A percentile compares a stretch with the other conserved stretches of the same genome.
Evolutionary conservation across 371 early-diverging fungal species (phyloP).

Genomic region (Encephalitozoon hellem): DNA sequence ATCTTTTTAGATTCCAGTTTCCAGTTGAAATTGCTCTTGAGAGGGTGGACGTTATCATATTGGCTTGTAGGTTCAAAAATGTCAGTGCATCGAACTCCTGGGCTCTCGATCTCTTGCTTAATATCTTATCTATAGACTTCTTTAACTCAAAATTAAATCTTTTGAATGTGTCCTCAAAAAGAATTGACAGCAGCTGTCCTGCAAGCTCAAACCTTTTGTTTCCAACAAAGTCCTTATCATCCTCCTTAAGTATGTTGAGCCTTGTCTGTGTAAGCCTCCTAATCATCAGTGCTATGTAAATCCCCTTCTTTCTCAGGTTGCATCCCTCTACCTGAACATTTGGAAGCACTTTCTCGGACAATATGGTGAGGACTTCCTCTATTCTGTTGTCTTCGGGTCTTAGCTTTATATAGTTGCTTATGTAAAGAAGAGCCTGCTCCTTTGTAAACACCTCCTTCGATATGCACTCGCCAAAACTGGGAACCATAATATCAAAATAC

Average conservation of each 20-base stretch:
- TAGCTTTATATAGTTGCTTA: slow-evolving; percentile 37
- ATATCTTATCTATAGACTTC: slow-evolving; percentile 71
- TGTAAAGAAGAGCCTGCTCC: slow-evolving; percentile 63
- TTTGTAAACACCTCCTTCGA: slow-evolving; percentile 69
- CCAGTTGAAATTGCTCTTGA: slow-evolving; percentile 92
- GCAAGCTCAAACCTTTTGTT: slow-evolving; percentile 96
- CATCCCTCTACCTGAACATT: slow-evolving; percentile 77
- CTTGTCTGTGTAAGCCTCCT: slow-evolving; percentile 76
- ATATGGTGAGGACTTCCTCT: slow-evolving; percentile 80
- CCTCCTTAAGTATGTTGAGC: slow-evolving; percentile 71
- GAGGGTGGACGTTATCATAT: slow-evolving; percentile 83
- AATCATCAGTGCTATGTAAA: slow-evolving; percentile 92
- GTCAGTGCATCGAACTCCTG: slow-evolving; percentile 82
- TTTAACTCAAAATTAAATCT: slow-evolving; percentile 75
- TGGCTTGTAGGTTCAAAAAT: slow-evolving; percentile 72
- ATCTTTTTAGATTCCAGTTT: slow-evolving; percentile 97
- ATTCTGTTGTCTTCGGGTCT: slow-evolving; percentile 51
- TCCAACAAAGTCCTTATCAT: slow-evolving; percentile 98
- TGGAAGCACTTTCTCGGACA: slow-evolving; percentile 80
- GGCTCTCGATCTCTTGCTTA: slow-evolving; percentile 81
- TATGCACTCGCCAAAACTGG: slow-evolving; percentile 77
- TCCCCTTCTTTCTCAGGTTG: slow-evolving; percentile 69
- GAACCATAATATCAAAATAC: slow-evolving; percentile 71
- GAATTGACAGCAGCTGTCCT: slow-evolving; percentile 84
- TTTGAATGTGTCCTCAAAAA: slow-evolving; percentile 99